Base-by-base conservation (phyloP, 106 monocot genomes). In the Dendrobium nobile region DNA sequence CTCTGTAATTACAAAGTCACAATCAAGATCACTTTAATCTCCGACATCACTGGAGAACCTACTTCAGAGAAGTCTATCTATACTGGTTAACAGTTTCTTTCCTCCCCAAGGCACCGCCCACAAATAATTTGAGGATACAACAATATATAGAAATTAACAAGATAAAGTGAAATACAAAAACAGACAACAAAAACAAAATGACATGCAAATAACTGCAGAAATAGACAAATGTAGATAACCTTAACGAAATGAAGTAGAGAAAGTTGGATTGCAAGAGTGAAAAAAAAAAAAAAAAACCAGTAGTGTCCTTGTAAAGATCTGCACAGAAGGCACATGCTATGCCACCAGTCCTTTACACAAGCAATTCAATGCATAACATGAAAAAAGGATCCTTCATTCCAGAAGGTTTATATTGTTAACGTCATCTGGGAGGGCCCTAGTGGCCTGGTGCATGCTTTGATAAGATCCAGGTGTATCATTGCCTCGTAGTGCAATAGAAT, bases 1-100 rank as follows among this genome's bases (percentile, higher is more conserved):
- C 98, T 93, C 98, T 99, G 82, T 79, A 86, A 85, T 83, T 40
- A 75, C 72, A 68, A n/a, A 65, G 9, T 31, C 74, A 59, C 58
- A 47, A 45, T 48, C 0, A 47, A 22, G 76, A 76, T 48, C 26
- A 48, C 2, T 70, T 33, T 37, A 70, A 70, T 4, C 16, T 37
- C 37, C 3, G 15, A n/a, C 41, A 74, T 20, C 18, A 74, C 43
- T 20, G 41, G 20, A 44, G 43, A 2, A 74, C 43, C 10, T 13
- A 37, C 37, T 70, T 70, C 37, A 70, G 16, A 40, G 31, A 37
- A 70, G 33, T 70, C 15, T 37, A 70, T 33, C n/a, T 70, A 33
- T 33, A 70, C 26, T 65, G 64, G 64, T 65, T 24, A 65, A 65
- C 24, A 65, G 64, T 65, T 65, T 26, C 24, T 24, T 65, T 65